These are phyloP conservation scores for Solanum piurae DNA, from an alignment of 257 asterid genomes.

Conservation along the genomic window DNA sequence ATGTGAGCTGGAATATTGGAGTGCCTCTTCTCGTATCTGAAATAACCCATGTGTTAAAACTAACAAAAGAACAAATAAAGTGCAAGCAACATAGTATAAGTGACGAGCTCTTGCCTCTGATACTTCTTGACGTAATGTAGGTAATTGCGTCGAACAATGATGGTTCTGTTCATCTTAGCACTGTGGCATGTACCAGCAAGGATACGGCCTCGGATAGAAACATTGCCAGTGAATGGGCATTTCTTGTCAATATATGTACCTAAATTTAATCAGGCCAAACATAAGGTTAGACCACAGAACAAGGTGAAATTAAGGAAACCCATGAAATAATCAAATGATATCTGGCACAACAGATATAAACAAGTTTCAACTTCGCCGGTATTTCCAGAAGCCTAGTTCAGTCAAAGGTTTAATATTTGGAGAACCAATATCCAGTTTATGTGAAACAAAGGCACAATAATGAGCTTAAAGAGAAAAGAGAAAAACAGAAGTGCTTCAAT, in stretches of 20 bases:
- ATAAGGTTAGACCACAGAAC: not conserved
- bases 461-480: not conserved
- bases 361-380: not conserved
- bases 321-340: not conserved
- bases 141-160: conserved; percentile 36
- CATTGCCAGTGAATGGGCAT: conserved; percentile 28
- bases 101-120: conserved; percentile 14
- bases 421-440: not conserved
- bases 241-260: conserved; percentile 23
- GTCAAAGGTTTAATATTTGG: too few species aligned
- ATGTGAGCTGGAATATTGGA: conserved; percentile 38
- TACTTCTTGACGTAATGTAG: conserved; percentile 41
- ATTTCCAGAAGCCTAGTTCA: not conserved
- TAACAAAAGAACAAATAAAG: not conserved
- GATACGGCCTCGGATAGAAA: conserved; percentile 28
- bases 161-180: conserved; percentile 42
- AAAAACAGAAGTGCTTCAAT: not conserved
- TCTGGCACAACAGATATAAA: not conserved
- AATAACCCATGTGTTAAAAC: not conserved
- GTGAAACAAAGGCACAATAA: not conserved
- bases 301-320: not conserved
- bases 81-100: not conserved
- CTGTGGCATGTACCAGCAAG: conserved; percentile 41
- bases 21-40: conserved; percentile 39
- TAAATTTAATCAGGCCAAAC: not conserved